Base-by-base conservation (phyloP, 441 rosid genomes). In the Viola pubescens region DNA sequence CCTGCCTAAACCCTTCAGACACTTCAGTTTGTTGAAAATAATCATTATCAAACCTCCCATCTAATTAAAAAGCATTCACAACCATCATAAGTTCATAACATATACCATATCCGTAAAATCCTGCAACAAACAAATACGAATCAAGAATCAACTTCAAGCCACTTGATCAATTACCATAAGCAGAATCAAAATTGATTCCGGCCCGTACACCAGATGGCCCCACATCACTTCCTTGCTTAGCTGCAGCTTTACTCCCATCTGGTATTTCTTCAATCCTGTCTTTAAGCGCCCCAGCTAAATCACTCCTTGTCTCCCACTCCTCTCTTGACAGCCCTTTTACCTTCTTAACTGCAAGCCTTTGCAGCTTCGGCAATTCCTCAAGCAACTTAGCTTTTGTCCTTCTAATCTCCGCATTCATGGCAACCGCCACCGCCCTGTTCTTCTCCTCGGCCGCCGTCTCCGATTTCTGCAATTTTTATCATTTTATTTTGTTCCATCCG, bases 341-440 rank as follows among this genome's bases (percentile, higher is more conserved):
- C 97, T 81, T 83, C 68, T 87, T 92, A 64, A 84, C 71, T 61
- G 94, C 92, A 74, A 89, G 78, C 69, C 89, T 82, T 78, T 88
- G 97, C 81, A 89, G 75, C 77, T 88, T 87, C 1, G 92, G 91
- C 62, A 86, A 80, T 68, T 92, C 97, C 74, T 89, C 97, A 0
- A 82, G 75, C 72, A 89, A 79, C 54, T 92, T 73, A 59, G 94
- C 92, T 75, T 92, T 92, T 2, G 95, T 87, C 56, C 98, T 70
- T 49, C 97, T 92, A 59, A 89, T 77, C 85, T 86, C 97, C n/a
- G 92, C 97, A 56, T 87, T 89, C 76, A 87, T 60, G 48, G 96
- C 95, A 64, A 89, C 94, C 13, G 77, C 89, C 53, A 91, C 66
- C 37, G 96, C 92, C 67, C 84, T 79, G 39, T 70, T 86, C 64